Percentiles rank a stretch among this genome's conserved stretches.
phyloP scores from a whole-genome alignment of 2,329 filamentous ascomycete species.

The Alternaria arbusti region DNA sequence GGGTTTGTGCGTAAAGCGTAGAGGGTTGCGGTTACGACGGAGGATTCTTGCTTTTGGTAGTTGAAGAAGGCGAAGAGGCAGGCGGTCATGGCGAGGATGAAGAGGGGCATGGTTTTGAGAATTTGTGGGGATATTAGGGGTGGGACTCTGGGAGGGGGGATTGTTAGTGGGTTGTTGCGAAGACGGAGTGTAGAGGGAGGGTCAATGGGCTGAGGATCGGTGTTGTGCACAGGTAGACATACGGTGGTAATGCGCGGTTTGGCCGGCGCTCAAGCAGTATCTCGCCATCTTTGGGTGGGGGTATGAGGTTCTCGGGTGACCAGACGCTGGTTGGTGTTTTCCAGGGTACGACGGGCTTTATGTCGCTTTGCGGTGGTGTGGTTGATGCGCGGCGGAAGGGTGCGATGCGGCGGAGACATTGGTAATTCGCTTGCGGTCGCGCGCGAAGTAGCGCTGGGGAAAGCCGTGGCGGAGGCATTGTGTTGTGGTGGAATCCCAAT shows the following conservation, averaged over 20 bases:
- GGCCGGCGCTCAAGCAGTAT: conserved; percentile 40
- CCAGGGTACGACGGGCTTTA: conserved; percentile 43
- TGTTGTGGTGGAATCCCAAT: conserved; percentile 14
- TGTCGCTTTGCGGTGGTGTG: conserved; percentile 18
- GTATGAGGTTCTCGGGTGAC: conserved; percentile 46
- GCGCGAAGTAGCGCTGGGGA: conserved; percentile 28
- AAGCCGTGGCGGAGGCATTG: conserved; percentile 39
- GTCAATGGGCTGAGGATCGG: background rate
- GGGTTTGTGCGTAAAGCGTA: conserved; percentile 87
- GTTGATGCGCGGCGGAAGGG: conserved; percentile 31
- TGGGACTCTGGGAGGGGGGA: conserved; percentile 30
- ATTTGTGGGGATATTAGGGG: conserved; percentile 43
- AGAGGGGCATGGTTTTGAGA: conserved; percentile 76
- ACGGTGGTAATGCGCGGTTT: conserved; percentile 46
- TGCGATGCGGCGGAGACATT: conserved; percentile 31
- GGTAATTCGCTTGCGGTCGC: conserved; percentile 26
- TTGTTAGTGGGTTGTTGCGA: background rate
- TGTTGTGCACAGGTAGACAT: conserved; percentile 9
- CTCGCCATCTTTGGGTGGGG: conserved; percentile 46
- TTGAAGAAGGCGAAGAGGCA: conserved; percentile 93
- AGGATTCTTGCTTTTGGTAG: conserved; percentile 94
- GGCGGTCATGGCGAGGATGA: conserved; percentile 72
- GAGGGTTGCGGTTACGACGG: conserved; percentile 80
- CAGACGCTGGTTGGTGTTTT: conserved; percentile 48
- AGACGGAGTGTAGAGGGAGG: background rate